Evolutionary conservation across 2,329 filamentous ascomycete genomes (phyloP).

Genomic region (Epichloe baconii): DNA sequence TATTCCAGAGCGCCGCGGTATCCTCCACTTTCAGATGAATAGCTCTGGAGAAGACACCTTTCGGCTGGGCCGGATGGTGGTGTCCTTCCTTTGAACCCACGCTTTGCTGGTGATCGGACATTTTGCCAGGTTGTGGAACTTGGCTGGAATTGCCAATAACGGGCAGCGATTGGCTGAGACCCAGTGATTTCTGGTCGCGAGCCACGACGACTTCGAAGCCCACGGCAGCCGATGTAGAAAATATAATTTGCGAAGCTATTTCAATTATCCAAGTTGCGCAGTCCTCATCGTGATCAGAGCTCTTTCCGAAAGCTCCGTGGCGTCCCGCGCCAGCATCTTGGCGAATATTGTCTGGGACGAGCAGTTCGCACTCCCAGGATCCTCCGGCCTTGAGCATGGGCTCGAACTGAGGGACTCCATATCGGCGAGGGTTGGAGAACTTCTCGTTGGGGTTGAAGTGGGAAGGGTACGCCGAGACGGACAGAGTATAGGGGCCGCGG

Average conservation of each 20-base stretch:
- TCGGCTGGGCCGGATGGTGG: slow-evolving; percentile 48
- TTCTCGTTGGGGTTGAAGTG: slow-evolving; percentile 74
- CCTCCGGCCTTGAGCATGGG: slow-evolving; percentile 93
- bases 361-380: slow-evolving; percentile 66
- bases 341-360: slow-evolving; percentile 66
- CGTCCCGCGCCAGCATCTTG: slow-evolving; percentile 42
- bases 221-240: slow-evolving; percentile 78
- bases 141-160: slow-evolving; percentile 31
- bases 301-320: slow-evolving; percentile 32
- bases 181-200: slow-evolving; percentile 72
- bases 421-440: slow-evolving; percentile 52
- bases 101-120: slow-evolving; percentile 64
- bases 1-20: slow-evolving; percentile 83
- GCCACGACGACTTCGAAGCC: slow-evolving; percentile 79
- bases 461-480: slow-evolving; percentile 73
- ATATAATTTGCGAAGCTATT: slow-evolving; percentile 83
- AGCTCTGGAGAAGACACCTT: slow-evolving; percentile 75
- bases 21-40: slow-evolving; percentile 72
- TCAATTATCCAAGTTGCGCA: slow-evolving; percentile 81
- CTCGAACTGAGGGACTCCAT: slow-evolving; percentile 82
- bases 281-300: slow-evolving; percentile 32
- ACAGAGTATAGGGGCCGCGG: slow-evolving; percentile 87
- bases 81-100: slow-evolving; percentile 41
- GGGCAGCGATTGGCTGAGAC: slow-evolving; percentile 40
- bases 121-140: slow-evolving; percentile 52